phyloP scores from a whole-genome alignment of 75 land plant genomes.

The Pseudotsuga menziesii region DNA sequence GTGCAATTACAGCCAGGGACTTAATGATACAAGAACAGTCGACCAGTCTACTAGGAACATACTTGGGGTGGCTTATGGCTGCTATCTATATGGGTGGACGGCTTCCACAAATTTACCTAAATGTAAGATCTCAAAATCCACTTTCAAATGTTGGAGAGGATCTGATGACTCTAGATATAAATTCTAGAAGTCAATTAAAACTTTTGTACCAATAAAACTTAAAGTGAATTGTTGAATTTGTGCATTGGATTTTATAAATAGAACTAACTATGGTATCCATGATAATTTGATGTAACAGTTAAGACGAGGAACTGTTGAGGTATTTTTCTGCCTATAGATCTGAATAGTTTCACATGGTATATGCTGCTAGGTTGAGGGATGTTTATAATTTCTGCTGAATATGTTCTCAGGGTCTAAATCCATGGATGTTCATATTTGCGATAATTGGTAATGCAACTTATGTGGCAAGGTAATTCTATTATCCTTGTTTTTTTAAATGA shows the following conservation, averaged over 20 bases:
- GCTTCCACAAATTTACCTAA: conserved; percentile 70
- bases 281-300: conserved; percentile 28
- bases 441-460: conserved; percentile 76
- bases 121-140: conserved; percentile 31
- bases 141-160: not conserved
- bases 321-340: conserved; percentile 9
- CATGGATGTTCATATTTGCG: conserved; percentile 87
- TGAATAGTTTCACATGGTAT: too few relatives aligned
- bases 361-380: too few relatives aligned
- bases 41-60: conserved; percentile 26
- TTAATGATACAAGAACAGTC: conserved; percentile 5
- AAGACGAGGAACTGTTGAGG: conserved; percentile 68
- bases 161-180: not conserved
- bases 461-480: conserved; percentile 61
- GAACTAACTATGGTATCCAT: not conserved
- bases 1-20: not conserved
- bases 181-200: not conserved
- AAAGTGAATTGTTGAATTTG: not conserved
- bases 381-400: too few relatives aligned
- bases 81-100: conserved; percentile 85
- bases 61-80: conserved; percentile 74
- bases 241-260: not conserved
- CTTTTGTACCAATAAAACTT: not conserved
- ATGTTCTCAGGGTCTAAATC: conserved; percentile 68
- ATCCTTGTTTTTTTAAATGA: conserved; percentile 3